These are phyloP conservation scores for Pyrenophora teres DNA, from an alignment of 2,329 filamentous ascomycete species.

Conservation along the genomic window DNA sequence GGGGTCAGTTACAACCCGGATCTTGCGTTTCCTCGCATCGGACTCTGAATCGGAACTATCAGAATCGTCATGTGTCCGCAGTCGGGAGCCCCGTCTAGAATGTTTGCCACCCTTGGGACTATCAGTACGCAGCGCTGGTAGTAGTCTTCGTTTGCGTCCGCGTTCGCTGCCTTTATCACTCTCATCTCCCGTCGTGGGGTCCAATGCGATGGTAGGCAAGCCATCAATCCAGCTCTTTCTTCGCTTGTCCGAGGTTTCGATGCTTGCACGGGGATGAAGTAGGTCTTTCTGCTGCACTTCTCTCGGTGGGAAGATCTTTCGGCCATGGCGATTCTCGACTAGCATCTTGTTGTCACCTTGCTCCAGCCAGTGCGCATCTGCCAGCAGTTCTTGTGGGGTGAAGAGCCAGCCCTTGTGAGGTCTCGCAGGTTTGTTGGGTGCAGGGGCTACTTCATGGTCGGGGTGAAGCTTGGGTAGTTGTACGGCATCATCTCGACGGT, in stretches of 20 bases:
- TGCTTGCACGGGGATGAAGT: slow-evolving; percentile 39
- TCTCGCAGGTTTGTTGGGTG: slow-evolving; percentile 64
- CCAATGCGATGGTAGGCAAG: slow-evolving; percentile 29
- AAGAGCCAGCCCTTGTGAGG: slow-evolving; percentile 85
- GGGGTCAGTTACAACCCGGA: slow-evolving; percentile 54
- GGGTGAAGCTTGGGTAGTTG: slow-evolving; percentile 40
- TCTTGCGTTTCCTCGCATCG: slow-evolving; percentile 56
- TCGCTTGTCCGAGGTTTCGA: slow-evolving; percentile 41
- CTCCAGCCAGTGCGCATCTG: slow-evolving; percentile 90
- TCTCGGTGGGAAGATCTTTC: slow-evolving; percentile 64
- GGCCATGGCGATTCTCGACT: slow-evolving; percentile 79
- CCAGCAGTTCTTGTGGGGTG: slow-evolving; percentile 81
- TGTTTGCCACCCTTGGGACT: slow-evolving; percentile 39
- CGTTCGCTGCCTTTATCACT: slow-evolving; percentile 46
- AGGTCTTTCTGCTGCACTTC: slow-evolving; percentile 34
- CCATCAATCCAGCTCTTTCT: slow-evolving; percentile 43
- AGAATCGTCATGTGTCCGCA: slow-evolving; percentile 34
- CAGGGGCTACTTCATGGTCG: slow-evolving; percentile 28
- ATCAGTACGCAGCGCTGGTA: slow-evolving; percentile 41
- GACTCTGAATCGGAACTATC: slow-evolving; percentile 50
- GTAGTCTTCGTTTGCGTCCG: slow-evolving; percentile 42
- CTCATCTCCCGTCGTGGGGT: slow-evolving; percentile 42
- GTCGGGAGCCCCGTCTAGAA: slow-evolving; percentile 35
- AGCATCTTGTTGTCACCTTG: slow-evolving; percentile 77
- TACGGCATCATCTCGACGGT: slow-evolving; percentile 45